Evolutionary conservation across 1,139 yeast genomes (phyloP).

Genomic region (Meyerozyma athensensis): DNA sequence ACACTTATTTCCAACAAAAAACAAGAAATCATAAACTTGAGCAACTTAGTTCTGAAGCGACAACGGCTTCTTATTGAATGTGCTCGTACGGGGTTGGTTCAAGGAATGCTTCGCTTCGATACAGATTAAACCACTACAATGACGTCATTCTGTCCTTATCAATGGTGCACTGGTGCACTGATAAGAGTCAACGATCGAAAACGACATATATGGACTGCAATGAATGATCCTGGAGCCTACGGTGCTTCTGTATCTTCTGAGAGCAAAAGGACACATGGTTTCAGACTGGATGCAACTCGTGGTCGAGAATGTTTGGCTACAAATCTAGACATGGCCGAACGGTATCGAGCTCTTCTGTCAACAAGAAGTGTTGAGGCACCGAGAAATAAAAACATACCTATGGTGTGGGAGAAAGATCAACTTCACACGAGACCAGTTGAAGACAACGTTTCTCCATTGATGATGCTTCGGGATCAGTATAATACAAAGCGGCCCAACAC

Average conservation of each 20-base stretch:
- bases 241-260: too few relatives aligned
- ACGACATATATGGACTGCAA: background rate
- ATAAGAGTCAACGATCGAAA: conserved; percentile 1
- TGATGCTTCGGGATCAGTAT: conserved; percentile 2
- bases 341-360: background rate
- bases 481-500: background rate
- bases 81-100: conserved; percentile 20
- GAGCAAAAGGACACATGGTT: too few relatives aligned
- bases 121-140: background rate
- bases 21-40: conserved; percentile 43
- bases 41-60: conserved; percentile 42
- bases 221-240: too few relatives aligned
- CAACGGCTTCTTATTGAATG: conserved; percentile 48
- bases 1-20: conserved; percentile 32
- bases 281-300: too few relatives aligned
- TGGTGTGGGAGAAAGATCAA: background rate
- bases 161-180: background rate
- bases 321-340: background rate
- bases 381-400: conserved; percentile 2
- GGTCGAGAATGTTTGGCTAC: background rate
- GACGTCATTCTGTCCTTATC: conserved; percentile 2
- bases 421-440: background rate
- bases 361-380: background rate
- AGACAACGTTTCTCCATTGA: conserved; percentile 1
- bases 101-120: conserved; percentile 1